These are phyloP conservation scores for Blastocrithidia nonstop DNA, from an alignment of 208 protist genomes.

Conservation along the genomic window DNA sequence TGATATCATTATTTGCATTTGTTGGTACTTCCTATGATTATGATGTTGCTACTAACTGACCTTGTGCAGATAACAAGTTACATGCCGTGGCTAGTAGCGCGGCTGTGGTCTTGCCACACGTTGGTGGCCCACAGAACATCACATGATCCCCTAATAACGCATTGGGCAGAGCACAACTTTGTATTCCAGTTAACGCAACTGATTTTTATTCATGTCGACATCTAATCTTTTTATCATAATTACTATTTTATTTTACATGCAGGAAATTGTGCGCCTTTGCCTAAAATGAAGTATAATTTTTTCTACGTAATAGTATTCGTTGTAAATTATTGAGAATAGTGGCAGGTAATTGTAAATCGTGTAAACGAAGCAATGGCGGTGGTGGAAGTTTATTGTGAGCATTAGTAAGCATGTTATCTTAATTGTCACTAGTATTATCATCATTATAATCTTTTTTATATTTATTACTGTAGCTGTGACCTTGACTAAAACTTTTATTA, in stretches of 20 bases:
- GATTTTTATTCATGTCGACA: not conserved
- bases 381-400: conserved; percentile 5
- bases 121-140: conserved; percentile 29
- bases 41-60: too few relatives aligned
- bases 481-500: too few relatives aligned
- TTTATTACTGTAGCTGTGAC: conserved; percentile 12
- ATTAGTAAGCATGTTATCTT: not conserved
- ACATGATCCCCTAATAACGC: conserved; percentile 61
- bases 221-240: not conserved
- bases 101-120: conserved; percentile 35
- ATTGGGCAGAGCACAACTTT: conserved; percentile 35
- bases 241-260: not conserved
- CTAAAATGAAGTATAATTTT: not conserved
- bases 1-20: too few relatives aligned
- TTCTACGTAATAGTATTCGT: not conserved
- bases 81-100: conserved; percentile 17
- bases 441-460: not conserved
- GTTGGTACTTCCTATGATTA: too few relatives aligned
- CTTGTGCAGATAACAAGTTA: conserved; percentile 7
- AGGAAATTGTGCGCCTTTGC: not conserved
- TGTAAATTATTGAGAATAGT: conserved; percentile 10
- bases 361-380: conserved; percentile 21
- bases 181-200: conserved; percentile 14
- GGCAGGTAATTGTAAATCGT: conserved; percentile 22
- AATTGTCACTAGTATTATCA: not conserved